phyloP scores from a whole-genome alignment of 805 yeast genomes.

The Kluyveromyces nonfermentans region DNA sequence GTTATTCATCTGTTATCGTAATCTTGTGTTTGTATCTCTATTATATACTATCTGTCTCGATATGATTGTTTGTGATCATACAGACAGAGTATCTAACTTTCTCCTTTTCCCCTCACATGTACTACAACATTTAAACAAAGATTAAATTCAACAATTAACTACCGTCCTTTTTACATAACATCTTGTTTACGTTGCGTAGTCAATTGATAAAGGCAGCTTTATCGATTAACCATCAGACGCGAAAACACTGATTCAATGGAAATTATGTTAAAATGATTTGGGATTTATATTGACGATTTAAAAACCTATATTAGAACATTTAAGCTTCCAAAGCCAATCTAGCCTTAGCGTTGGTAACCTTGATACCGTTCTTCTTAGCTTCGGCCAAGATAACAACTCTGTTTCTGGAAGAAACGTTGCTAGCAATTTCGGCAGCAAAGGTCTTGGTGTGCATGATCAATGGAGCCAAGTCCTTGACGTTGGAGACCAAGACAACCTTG shows the following conservation, averaged over 20 bases:
- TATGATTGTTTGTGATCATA: not conserved
- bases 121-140: no score
- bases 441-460: slow-evolving; percentile 95
- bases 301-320: slow-evolving; percentile 31
- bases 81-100: not conserved
- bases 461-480: slow-evolving; percentile 88
- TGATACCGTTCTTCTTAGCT: slow-evolving; percentile 97
- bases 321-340: slow-evolving; percentile 97
- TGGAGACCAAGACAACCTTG: slow-evolving; percentile 91
- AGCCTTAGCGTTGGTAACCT: slow-evolving; percentile 99
- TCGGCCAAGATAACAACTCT: slow-evolving; percentile 92
- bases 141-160: no score
- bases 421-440: slow-evolving; percentile 99
- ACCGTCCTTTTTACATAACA: no score
- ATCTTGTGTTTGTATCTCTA: not conserved
- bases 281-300: slow-evolving; percentile 35
- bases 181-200: no score
- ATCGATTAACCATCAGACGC: no score
- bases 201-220: no score
- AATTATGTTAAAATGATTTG: slow-evolving; percentile 32
- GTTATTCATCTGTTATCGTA: not conserved
- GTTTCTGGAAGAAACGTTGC: slow-evolving; percentile 96
- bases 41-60: not conserved
- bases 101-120: not conserved
- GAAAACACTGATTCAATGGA: not conserved